These are phyloP conservation scores for Catunica adiposa DNA, from an alignment of 2,329 filamentous ascomycete species.

Conservation along the genomic window DNA sequence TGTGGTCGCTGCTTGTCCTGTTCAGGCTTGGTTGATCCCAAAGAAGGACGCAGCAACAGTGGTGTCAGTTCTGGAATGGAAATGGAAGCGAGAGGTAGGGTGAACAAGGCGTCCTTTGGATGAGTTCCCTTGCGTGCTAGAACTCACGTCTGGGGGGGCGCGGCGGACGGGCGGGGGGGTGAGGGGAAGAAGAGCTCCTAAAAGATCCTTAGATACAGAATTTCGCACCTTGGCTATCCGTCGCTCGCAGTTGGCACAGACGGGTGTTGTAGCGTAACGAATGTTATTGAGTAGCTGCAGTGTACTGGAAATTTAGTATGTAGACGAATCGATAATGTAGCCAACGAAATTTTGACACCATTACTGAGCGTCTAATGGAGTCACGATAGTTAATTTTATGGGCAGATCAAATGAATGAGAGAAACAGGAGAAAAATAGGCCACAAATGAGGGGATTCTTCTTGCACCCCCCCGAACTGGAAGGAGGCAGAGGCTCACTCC, in stretches of 20 bases:
- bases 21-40: slow-evolving; percentile 2
- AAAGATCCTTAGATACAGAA: too few species aligned
- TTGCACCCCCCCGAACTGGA: background rate
- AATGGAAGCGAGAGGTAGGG: slow-evolving; percentile 6
- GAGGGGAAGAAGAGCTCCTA: too few species aligned
- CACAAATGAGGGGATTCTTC: background rate
- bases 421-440: background rate
- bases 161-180: too few species aligned
- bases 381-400: too few species aligned
- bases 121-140: background rate
- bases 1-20: slow-evolving; percentile 3
- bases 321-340: too few species aligned
- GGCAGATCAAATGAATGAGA: background rate
- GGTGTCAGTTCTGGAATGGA: slow-evolving; percentile 8
- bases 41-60: background rate
- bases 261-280: too few species aligned
- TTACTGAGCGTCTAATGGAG: too few species aligned
- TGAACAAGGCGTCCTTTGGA: background rate
- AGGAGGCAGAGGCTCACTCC: background rate
- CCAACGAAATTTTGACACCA: too few species aligned
- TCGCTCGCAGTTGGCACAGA: too few species aligned
- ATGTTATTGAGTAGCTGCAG: too few species aligned
- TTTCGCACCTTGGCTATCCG: too few species aligned
- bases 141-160: background rate
- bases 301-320: too few species aligned